Evolutionary conservation across 139 green algal species (phyloP).

Genomic region (Auxenochlorella protothecoides): DNA sequence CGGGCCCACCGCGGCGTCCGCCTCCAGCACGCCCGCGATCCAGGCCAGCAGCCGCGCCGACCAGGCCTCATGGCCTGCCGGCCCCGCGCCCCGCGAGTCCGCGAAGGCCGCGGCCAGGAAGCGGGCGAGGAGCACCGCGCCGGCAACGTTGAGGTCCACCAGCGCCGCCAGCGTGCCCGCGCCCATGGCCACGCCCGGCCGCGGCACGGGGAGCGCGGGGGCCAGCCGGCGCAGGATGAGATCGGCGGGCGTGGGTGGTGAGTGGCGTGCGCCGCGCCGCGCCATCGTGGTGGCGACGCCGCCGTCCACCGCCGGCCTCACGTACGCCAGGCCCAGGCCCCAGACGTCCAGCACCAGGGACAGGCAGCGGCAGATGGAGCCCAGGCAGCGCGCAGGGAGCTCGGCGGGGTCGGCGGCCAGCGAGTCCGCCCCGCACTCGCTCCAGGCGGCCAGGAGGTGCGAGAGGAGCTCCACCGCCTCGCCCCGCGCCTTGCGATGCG

Average conservation of each 20-base stretch:
- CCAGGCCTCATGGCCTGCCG: constrained; percentile 3
- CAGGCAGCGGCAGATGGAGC: constrained; percentile 9
- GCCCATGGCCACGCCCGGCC: constrained; percentile 7
- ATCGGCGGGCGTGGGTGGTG: no score
- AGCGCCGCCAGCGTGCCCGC: constrained; percentile 27
- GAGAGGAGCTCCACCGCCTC: constrained; percentile 14
- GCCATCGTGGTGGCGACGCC: constrained; percentile 16
- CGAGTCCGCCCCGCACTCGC: constrained; percentile 32
- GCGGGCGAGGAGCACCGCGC: constrained; percentile 30
- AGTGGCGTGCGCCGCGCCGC: no score
- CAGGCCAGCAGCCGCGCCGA: constrained; percentile 11
- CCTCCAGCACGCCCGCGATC: constrained; percentile 15
- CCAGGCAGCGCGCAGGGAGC: constrained; percentile 14
- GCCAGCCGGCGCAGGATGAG: constrained; percentile 13
- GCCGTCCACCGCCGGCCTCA: background rate
- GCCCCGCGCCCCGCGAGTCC: background rate
- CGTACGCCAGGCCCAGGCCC: background rate
- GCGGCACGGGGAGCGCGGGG: constrained; percentile 27
- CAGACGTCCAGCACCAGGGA: constrained; percentile 18
- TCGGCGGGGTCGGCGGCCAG: constrained; percentile 30
- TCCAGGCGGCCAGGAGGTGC: constrained; percentile 40
- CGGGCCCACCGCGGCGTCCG: constrained; percentile 1
- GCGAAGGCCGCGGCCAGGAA: constrained; percentile 20
- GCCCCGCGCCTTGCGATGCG: no score
- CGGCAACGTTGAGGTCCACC: constrained; percentile 39